Conservation (phyloP, 176 grass and related monocot species). For the Avena eriantha region DNA sequence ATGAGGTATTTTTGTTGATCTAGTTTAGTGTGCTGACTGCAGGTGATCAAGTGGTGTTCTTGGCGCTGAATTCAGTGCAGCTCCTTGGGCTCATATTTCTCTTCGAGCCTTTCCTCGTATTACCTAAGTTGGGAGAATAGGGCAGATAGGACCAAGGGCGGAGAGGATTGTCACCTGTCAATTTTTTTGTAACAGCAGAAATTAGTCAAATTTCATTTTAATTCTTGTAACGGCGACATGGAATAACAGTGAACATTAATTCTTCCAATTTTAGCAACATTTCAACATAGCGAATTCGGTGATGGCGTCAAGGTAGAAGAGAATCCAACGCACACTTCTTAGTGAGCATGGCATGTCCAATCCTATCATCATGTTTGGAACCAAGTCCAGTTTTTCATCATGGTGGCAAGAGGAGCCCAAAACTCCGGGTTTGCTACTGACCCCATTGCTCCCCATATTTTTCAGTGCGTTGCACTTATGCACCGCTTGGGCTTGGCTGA, state of each 20-base stretch:
- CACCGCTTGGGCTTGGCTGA: too few species aligned
- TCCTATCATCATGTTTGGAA: background rate
- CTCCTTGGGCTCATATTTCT: slow-evolving; percentile 46
- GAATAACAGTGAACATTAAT: background rate
- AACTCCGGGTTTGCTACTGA: too few species aligned
- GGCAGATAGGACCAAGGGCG: background rate
- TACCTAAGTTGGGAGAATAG: slow-evolving; percentile 16
- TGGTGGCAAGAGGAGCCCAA: background rate
- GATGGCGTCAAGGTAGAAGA: background rate
- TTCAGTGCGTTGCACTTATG: too few species aligned
- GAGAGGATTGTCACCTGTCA: background rate
- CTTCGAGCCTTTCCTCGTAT: slow-evolving; percentile 52
- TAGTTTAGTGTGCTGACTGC: background rate
- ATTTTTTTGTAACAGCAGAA: background rate
- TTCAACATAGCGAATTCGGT: background rate
- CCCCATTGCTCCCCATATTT: too few species aligned
- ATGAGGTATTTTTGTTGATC: background rate
- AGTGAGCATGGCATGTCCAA: background rate
- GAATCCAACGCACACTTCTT: background rate
- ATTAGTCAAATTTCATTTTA: background rate
- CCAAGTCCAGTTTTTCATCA: background rate
- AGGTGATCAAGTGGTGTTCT: slow-evolving; percentile 59
- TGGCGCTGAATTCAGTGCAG: slow-evolving; percentile 45
- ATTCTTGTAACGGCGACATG: background rate
- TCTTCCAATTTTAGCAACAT: background rate